Evolutionary conservation across 768 basidiomycete genomes (phyloP), one percentile per base, ranked within the genome.

Genomic region (Mycena capillaripes): DNA sequence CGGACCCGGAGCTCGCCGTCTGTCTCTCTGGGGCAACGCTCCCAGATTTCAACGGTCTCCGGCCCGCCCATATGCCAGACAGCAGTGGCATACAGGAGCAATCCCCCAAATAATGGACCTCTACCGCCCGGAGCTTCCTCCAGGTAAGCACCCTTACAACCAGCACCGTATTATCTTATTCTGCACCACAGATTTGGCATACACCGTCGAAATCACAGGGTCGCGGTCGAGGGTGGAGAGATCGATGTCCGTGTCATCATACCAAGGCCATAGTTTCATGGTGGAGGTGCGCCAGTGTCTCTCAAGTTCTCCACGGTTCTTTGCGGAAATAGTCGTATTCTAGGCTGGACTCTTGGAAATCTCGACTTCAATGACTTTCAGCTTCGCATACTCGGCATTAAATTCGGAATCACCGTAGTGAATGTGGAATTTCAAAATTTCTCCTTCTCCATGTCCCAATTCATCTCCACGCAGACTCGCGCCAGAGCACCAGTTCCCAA

Each of bases 401-500:
- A 50, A 6, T 36, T 23, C 2, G 17, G 34, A 12, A 34, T 63
- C 34, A 34, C 48, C 14, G 52, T 52, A 8, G 61, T 63, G 11
- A 63, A 32, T n/a, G 61, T 63, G 9, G 61, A 63, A 44, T 3
- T 17, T 6, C 2, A 17, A 6, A 21, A 6, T 44, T 21, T 9
- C 19, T 44, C 17, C 42, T 19, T n/a, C n/a, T 21, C 14, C 2
- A 17, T 44, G 42, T 21, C 14, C 7, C 42, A 44, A 21, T 2
- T 44, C 2, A 14, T 2, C 42, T 6, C 38, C 3, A 38, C 38
- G 50, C 50, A 76, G 79, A 55, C 69, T 77, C 10, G 79, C 78
- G 0, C 79, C 79, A 4, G 79, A 80, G 58, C 50, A 76, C 46
- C 73, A 74, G 10, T 79, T 75, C 52, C 79, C 79, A 3, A 66